Evolutionary conservation across 192 early-diverging fungal genomes (phyloP).

Genomic region (Coemansia sp.): DNA sequence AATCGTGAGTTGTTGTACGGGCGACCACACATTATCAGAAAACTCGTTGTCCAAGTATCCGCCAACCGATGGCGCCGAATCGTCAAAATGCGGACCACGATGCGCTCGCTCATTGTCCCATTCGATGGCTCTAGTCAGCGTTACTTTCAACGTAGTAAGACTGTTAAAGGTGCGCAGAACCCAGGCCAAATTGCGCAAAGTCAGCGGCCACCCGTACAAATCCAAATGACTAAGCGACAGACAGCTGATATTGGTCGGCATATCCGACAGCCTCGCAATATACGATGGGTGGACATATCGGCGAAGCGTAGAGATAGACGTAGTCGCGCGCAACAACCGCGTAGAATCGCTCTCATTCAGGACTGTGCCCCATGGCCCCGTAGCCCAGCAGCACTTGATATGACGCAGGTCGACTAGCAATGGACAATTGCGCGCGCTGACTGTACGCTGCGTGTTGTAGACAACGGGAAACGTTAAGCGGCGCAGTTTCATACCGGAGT

Average conservation of each 20-base stretch:
- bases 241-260: constrained; percentile 29
- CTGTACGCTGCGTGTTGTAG: constrained; percentile 45
- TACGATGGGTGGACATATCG: constrained; percentile 49
- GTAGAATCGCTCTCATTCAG: constrained; percentile 46
- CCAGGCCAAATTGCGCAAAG: constrained; percentile 31
- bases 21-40: neutral
- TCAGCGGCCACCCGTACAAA: constrained; percentile 51
- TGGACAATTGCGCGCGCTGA: constrained; percentile 41
- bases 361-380: constrained; percentile 23
- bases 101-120: neutral
- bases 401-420: constrained; percentile 34
- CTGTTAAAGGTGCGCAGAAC: constrained; percentile 17
- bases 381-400: constrained; percentile 57
- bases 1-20: constrained; percentile 8
- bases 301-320: constrained; percentile 31
- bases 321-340: constrained; percentile 35
- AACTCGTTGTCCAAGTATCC: constrained; percentile 1
- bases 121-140: constrained; percentile 11
- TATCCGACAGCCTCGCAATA: constrained; percentile 35
- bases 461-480: constrained; percentile 51
- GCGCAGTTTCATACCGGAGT: constrained; percentile 18
- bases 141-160: constrained; percentile 25
- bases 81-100: neutral
- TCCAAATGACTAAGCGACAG: constrained; percentile 18
- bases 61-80: neutral